A percentile compares a stretch with the other conserved stretches of the same genome.
Conservation (phyloP, 139 green algal species). For the Pseudopediastrum boryanum region DNA sequence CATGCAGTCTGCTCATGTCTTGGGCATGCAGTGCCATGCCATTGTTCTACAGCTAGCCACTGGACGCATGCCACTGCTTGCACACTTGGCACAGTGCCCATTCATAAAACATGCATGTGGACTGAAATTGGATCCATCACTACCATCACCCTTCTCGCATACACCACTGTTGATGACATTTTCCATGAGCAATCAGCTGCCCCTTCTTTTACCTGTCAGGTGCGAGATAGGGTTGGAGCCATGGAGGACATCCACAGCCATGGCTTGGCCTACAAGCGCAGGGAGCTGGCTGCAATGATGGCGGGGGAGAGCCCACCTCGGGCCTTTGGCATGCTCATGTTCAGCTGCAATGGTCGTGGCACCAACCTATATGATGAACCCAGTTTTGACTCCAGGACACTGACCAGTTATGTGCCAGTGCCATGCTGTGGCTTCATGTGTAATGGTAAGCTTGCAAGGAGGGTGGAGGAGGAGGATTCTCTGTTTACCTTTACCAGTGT, state of each 20-base stretch:
- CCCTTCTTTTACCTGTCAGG: background rate
- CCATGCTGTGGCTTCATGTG: conserved; percentile 58
- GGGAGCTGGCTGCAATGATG: conserved; percentile 48
- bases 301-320: conserved; percentile 1
- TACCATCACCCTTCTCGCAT: no score
- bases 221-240: conserved; percentile 58
- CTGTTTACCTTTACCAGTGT: background rate
- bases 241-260: conserved; percentile 55
- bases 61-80: no score
- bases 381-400: conserved; percentile 53
- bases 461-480: background rate
- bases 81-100: no score
- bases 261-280: conserved; percentile 55
- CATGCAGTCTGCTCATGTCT: no score
- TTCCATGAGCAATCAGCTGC: background rate
- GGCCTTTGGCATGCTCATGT: conserved; percentile 64
- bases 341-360: conserved; percentile 69
- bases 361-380: conserved; percentile 50
- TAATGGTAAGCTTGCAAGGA: conserved; percentile 50
- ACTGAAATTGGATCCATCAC: no score
- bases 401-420: conserved; percentile 59
- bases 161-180: background rate
- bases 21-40: no score
- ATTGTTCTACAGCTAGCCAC: no score
- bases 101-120: no score